These are phyloP conservation scores for Allantophomopsis cytisporea DNA, from an alignment of 2,329 filamentous ascomycete species.

Conservation along the genomic window DNA sequence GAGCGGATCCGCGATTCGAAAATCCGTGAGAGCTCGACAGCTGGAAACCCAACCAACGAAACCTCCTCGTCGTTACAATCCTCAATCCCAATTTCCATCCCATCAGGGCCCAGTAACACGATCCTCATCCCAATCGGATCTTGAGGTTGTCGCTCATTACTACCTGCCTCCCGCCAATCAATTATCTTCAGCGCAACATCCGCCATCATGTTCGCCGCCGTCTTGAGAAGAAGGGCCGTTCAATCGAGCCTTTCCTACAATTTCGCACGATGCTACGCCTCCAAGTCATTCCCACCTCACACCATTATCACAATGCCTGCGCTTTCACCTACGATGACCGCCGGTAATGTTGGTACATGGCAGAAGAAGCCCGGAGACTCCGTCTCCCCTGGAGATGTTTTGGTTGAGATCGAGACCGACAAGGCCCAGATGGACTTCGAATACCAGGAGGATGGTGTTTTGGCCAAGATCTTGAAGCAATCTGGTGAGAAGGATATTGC, in stretches of 20 bases:
- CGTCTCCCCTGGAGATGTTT: constrained; percentile 81
- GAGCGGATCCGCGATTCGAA: no score
- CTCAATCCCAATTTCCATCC: no score
- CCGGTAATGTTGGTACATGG: constrained; percentile 93
- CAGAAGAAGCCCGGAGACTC: constrained; percentile 91
- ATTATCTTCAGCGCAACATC: not conserved
- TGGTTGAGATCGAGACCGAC: constrained; percentile 98
- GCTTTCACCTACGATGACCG: constrained; percentile 92
- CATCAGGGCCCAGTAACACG: no score
- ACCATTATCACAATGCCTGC: constrained; percentile 96
- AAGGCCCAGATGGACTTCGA: constrained; percentile 99
- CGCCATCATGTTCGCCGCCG: constrained; percentile 45
- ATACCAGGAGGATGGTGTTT: constrained; percentile 93
- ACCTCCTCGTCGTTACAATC: no score
- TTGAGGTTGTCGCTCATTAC: no score
- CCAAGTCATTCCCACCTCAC: constrained; percentile 82
- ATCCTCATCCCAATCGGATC: no score
- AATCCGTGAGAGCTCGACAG: no score
- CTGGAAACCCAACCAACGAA: no score
- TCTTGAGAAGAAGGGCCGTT: constrained; percentile 48
- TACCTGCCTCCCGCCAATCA: no score
- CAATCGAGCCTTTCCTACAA: constrained; percentile 35
- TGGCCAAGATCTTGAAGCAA: constrained; percentile 89
- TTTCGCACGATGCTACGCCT: constrained; percentile 40
- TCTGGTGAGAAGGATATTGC: constrained; percentile 87